phyloP scores from a whole-genome alignment of 495 filamentous ascomycete genomes.

The Aspergillus leporis region DNA sequence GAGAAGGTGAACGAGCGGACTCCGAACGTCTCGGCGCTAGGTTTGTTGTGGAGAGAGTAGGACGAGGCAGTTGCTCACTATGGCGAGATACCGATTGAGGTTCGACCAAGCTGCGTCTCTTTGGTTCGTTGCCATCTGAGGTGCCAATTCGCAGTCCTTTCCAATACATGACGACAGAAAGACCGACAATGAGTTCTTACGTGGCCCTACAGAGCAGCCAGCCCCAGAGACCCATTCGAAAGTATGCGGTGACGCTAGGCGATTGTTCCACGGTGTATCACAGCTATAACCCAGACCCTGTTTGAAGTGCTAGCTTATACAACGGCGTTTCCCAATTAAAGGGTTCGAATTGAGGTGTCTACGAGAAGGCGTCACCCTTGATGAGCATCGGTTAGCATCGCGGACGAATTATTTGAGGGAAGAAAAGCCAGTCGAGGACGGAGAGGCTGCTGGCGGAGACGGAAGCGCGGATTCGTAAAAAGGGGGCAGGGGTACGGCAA shows the following conservation, averaged over 20 bases:
- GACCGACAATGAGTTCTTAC: slow-evolving; percentile 13
- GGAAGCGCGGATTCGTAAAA: slow-evolving; percentile 22
- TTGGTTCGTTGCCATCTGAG: slow-evolving; percentile 39
- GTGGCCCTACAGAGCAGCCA: slow-evolving; percentile 19
- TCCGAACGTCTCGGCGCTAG: slow-evolving; percentile 39
- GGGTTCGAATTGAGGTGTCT: neutral
- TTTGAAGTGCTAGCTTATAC: neutral
- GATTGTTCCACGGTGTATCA: slow-evolving; percentile 2
- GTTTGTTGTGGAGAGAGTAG: slow-evolving; percentile 32
- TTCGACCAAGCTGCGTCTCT: slow-evolving; percentile 40
- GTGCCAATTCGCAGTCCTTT: slow-evolving; percentile 45
- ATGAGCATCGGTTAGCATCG: slow-evolving; percentile 22
- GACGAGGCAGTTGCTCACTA: slow-evolving; percentile 47
- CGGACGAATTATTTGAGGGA: slow-evolving; percentile 10
- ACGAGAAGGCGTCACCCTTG: slow-evolving; percentile 17
- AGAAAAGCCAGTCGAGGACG: slow-evolving; percentile 11
- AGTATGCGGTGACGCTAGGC: slow-evolving; percentile 8
- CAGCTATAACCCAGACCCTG: neutral
- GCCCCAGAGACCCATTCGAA: slow-evolving; percentile 19
- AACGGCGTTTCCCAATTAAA: slow-evolving; percentile 2
- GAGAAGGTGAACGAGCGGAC: slow-evolving; percentile 32
- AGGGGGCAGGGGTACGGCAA: slow-evolving; percentile 24
- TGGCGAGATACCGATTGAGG: slow-evolving; percentile 35
- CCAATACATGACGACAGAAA: slow-evolving; percentile 46
- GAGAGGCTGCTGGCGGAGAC: slow-evolving; percentile 15